Evolutionary conservation across 2,329 filamentous ascomycete genomes (phyloP), one percentile per base, ranked within the genome.

Genomic region (Colletotrichum sansevieriae): DNA sequence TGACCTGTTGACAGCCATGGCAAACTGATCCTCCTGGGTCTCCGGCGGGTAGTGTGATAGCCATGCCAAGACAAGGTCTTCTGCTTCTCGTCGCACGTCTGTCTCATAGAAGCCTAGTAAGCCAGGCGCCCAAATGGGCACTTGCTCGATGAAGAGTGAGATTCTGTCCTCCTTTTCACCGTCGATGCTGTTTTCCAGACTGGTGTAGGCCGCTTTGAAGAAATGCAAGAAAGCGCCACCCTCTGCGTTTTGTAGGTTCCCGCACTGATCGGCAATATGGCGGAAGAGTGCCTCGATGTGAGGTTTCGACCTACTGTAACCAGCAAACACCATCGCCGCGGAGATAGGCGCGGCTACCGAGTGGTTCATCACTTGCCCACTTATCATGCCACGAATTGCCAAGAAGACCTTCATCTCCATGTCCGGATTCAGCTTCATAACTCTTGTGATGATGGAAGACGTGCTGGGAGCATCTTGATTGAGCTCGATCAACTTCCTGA

Each of bases 401-500:
- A 80, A 77, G 44, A 83, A 83, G 2, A 94, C 81, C 51, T 82
- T 80, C 0, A 79, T 56, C 49, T 89, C 87, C 76, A 89, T 83
- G 7, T 80, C 73, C 0, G 81, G 77, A 63, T 86, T 84, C 20
- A 85, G 79, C n/a, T 81, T 78, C 47, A 92, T 78, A 41, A 94
- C 81, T 3, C 83, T 81, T 43, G 78, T 78, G 56, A 94, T 76
- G 60, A 94, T 91, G 12, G 78, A 80, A 57, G 85, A 82, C 2
- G 86, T 88, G 2, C 82, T 81, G 2, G 75, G 71, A 0, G 78
- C 77, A 62, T 88, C 89, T 74, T 90, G 87, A 70, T 90, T 85
- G 56, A 91, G 83, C 20, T 82, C 81, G 33, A 94, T 82, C 29
- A 94, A 82, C 75, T 91, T 93, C 74, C 90, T 88, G 25, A 91